Conservation (phyloP, 805 yeast species). For the Scheffersomyces lignosus region DNA sequence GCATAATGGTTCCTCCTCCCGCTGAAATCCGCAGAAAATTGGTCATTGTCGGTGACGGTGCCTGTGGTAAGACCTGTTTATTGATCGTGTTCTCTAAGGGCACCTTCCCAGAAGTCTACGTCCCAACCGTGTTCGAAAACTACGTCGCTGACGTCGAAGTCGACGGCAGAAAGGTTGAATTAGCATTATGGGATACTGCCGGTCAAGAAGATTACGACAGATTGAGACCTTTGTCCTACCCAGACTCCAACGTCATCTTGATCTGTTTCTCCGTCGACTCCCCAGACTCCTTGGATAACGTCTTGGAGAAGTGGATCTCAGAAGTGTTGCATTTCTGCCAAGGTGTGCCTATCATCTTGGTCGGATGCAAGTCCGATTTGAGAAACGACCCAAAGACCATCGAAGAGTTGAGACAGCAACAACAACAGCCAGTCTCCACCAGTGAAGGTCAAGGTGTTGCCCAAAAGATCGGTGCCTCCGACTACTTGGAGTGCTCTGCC, state of each 20-base stretch:
- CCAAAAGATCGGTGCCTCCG: slow-evolving; percentile 27
- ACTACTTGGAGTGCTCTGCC: slow-evolving; percentile 38
- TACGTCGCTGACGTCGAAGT: slow-evolving; percentile 92
- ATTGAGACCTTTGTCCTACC: slow-evolving; percentile 43
- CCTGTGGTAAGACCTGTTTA: slow-evolving; percentile 32
- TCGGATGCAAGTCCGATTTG: slow-evolving; percentile 39
- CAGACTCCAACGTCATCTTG: slow-evolving; percentile 36
- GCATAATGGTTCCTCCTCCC: slow-evolving; percentile 43
- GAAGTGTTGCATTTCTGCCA: slow-evolving; percentile 41
- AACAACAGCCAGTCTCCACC: slow-evolving; percentile 23
- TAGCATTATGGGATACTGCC: slow-evolving; percentile 51
- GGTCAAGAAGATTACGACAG: slow-evolving; percentile 91
- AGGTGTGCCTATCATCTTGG: slow-evolving; percentile 32
- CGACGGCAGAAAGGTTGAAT: slow-evolving; percentile 54
- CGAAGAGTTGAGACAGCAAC: slow-evolving; percentile 23
- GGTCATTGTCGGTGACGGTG: slow-evolving; percentile 34
- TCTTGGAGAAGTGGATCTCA: slow-evolving; percentile 43
- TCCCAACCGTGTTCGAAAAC: slow-evolving; percentile 77
- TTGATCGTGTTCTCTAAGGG: slow-evolving; percentile 33
- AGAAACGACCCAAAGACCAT: slow-evolving; percentile 28
- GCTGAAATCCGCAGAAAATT: slow-evolving; percentile 40
- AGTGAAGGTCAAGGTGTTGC: slow-evolving; percentile 30
- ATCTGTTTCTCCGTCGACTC: slow-evolving; percentile 38
- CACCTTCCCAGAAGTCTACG: slow-evolving; percentile 31
- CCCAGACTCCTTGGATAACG: slow-evolving; percentile 32